phyloP scores from a whole-genome alignment of 1,284 basidiomycete genomes.

The Inonotus hispidus region DNA sequence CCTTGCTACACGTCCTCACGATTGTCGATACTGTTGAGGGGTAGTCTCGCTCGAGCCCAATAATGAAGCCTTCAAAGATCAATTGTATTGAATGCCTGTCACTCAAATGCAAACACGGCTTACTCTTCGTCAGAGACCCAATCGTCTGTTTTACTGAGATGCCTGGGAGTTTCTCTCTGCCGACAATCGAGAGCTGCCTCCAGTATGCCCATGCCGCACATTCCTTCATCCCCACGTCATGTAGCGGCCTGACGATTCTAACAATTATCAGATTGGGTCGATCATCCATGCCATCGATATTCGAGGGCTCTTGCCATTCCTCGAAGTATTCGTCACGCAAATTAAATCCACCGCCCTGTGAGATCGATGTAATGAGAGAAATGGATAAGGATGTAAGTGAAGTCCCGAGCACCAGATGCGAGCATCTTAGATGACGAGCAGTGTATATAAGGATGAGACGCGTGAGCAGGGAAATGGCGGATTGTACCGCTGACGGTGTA shows the following conservation, averaged over 20 bases:
- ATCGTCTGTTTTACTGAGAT: constrained; percentile 51
- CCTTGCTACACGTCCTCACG: constrained; percentile 76
- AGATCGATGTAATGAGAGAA: constrained; percentile 68
- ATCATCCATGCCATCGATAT: constrained; percentile 22
- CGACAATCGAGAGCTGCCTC: constrained; percentile 49
- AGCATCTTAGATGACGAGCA: constrained; percentile 51
- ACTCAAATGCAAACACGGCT: constrained; percentile 12
- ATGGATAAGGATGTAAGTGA: constrained; percentile 78
- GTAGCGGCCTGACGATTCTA: constrained; percentile 65
- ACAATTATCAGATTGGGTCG: constrained; percentile 28
- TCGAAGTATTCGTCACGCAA: constrained; percentile 69
- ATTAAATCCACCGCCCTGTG: constrained; percentile 76
- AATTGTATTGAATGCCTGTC: background rate
- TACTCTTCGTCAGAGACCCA: constrained; percentile 70
- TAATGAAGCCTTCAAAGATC: constrained; percentile 63
- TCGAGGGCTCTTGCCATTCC: constrained; percentile 42
- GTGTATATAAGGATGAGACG: constrained; percentile 69
- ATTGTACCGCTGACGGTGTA: constrained; percentile 67
- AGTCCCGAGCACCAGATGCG: constrained; percentile 78
- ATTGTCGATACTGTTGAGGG: constrained; percentile 89
- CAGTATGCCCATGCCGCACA: constrained; percentile 75
- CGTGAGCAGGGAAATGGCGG: constrained; percentile 56
- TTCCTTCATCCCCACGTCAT: constrained; percentile 78
- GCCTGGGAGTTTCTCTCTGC: constrained; percentile 43
- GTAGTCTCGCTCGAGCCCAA: constrained; percentile 75